A percentile compares a stretch with the other conserved stretches of the same genome.
phyloP scores from a whole-genome alignment of 345 rosid genomes.

The Diplotaxis tenuifolia region DNA sequence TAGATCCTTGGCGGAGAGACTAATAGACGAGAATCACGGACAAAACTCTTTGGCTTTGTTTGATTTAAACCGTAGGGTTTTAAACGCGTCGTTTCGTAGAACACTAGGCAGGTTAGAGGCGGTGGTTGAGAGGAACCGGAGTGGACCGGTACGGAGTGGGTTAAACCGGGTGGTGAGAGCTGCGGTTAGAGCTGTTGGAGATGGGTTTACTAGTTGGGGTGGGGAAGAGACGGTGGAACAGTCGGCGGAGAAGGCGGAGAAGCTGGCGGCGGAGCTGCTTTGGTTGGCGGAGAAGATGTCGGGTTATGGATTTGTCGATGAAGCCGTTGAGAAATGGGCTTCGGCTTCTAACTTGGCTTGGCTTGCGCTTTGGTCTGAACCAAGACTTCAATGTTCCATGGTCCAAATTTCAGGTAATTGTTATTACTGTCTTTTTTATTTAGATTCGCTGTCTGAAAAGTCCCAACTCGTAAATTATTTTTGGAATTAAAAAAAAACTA shows the following conservation, averaged over 20 bases:
- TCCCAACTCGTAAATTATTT: background rate
- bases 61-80: conserved; percentile 56
- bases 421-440: background rate
- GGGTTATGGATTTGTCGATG: conserved; percentile 64
- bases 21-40: conserved; percentile 65
- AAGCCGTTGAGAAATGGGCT: conserved; percentile 80
- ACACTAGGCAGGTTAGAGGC: conserved; percentile 59
- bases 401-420: conserved; percentile 65
- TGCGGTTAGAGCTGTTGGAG: conserved; percentile 42
- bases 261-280: conserved; percentile 77
- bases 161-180: conserved; percentile 49
- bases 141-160: conserved; percentile 33
- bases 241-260: conserved; percentile 52
- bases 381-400: conserved; percentile 65
- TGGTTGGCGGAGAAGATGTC: conserved; percentile 80
- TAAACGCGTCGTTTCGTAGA: conserved; percentile 63
- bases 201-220: conserved; percentile 34
- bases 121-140: conserved; percentile 44
- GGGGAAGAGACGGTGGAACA: conserved; percentile 43
- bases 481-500: no score
- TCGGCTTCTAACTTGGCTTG: conserved; percentile 69
- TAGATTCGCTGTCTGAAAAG: conserved; percentile 6
- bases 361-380: conserved; percentile 70
- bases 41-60: conserved; percentile 46
- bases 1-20: conserved; percentile 67